Conservation (phyloP, 139 green algal species). For the Closterium sp. region DNA sequence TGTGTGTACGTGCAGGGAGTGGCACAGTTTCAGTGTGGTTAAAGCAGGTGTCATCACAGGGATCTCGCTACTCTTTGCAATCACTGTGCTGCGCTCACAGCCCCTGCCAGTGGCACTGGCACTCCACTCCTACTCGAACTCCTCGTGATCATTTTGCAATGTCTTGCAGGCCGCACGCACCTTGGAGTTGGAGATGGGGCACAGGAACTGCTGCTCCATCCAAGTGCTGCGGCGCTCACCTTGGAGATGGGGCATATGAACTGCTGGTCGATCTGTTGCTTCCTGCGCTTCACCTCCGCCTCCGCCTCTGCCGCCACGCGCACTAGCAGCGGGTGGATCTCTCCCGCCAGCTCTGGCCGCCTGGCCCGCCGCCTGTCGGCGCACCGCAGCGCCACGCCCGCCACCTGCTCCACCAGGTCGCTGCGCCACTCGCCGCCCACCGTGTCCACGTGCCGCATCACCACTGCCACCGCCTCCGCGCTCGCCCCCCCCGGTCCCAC, state of each 20-base stretch:
- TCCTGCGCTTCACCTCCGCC: not conserved
- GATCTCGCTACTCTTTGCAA: not conserved
- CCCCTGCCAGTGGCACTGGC: no score
- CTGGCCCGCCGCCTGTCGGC: not conserved
- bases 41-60: no score
- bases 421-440: not conserved
- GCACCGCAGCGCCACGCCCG: conserved; percentile 5
- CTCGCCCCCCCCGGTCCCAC: not conserved
- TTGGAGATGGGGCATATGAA: conserved; percentile 2
- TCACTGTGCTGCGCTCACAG: no score
- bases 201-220: no score
- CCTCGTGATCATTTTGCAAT: no score
- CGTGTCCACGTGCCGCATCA: not conserved
- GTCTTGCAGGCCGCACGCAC: not conserved
- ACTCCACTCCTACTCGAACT: no score
- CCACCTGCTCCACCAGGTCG: conserved; percentile 13
- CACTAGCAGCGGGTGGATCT: conserved; percentile 4
- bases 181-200: not conserved
- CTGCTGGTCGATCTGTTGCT: not conserved
- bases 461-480: not conserved
- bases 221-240: no score
- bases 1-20: no score
- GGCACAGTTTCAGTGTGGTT: no score
- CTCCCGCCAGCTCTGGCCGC: conserved; percentile 1
- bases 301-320: not conserved